Evolutionary conservation across 108 stramenopile species (phyloP).

Genomic region (Nitzschia sp.): DNA sequence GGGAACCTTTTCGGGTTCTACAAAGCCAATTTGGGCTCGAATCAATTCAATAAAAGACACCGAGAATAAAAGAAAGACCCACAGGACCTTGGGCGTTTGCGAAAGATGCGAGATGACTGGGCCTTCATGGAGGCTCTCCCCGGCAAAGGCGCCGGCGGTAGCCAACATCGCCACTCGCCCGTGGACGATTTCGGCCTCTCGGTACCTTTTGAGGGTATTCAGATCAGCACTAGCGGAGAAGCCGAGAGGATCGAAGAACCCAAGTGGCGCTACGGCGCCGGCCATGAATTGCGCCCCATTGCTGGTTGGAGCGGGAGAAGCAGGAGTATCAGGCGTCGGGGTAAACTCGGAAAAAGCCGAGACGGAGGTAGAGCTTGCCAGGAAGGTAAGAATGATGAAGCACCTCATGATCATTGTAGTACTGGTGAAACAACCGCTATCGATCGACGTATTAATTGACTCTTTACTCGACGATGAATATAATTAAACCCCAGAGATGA

Average conservation of each 20-base stretch:
- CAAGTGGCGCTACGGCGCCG: slow-evolving; percentile 57
- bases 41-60: slow-evolving; percentile 61
- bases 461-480: too few relatives aligned
- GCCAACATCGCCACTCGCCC: slow-evolving; percentile 72
- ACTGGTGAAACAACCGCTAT: too few relatives aligned
- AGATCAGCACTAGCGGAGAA: slow-evolving; percentile 72
- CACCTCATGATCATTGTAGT: too few relatives aligned
- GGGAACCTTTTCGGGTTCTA: slow-evolving; percentile 50
- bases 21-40: slow-evolving; percentile 74
- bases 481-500: too few relatives aligned
- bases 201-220: slow-evolving; percentile 74
- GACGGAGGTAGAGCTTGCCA: too few relatives aligned
- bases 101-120: slow-evolving; percentile 85
- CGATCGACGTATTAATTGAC: too few relatives aligned
- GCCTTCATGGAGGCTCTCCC: slow-evolving; percentile 68
- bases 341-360: neutral
- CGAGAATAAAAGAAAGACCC: slow-evolving; percentile 51
- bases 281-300: slow-evolving; percentile 24
- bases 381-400: too few relatives aligned
- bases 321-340: neutral
- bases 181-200: slow-evolving; percentile 85
- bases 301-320: neutral
- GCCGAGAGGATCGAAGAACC: slow-evolving; percentile 69
- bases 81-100: slow-evolving; percentile 43
- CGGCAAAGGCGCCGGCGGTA: slow-evolving; percentile 55